These are phyloP conservation scores for Colletotrichum tofieldiae DNA, from an alignment of 2,329 filamentous ascomycete genomes.

Conservation along the genomic window DNA sequence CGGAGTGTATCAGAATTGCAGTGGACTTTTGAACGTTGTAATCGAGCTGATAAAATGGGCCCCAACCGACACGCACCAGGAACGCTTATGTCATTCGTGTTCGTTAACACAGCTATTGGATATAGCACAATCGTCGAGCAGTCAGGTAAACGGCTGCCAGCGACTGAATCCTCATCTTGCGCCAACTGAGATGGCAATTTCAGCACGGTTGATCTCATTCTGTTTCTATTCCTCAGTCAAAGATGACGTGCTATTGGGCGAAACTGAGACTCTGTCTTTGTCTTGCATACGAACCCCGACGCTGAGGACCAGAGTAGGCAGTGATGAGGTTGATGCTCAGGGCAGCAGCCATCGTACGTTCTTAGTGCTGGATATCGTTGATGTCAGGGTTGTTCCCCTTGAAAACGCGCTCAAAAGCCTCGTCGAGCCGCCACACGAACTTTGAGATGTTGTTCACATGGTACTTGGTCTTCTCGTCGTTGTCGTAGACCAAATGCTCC, in stretches of 20 bases:
- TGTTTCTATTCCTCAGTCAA: not conserved
- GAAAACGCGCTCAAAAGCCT: slow-evolving; percentile 40
- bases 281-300: not conserved
- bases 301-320: not conserved
- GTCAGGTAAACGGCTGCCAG: not conserved
- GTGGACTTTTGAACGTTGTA: not conserved
- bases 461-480: slow-evolving; percentile 42
- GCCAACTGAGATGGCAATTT: not conserved
- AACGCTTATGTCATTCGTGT: not conserved
- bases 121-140: not conserved
- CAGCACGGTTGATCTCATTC: not conserved
- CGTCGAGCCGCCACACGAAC: slow-evolving; percentile 40
- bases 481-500: slow-evolving; percentile 45
- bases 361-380: slow-evolving; percentile 13
- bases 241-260: not conserved
- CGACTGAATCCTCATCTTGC: not conserved
- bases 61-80: not conserved
- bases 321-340: too few relatives aligned
- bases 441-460: slow-evolving; percentile 42
- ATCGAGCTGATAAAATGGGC: not conserved
- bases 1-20: slow-evolving; percentile 10
- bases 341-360: not conserved
- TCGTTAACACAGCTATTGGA: not conserved
- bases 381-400: slow-evolving; percentile 41
- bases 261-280: not conserved